Evolutionary conservation across 2,329 filamentous ascomycete genomes (phyloP), one percentile per base, ranked within the genome.

Genomic region (Neonectria coccinea): DNA sequence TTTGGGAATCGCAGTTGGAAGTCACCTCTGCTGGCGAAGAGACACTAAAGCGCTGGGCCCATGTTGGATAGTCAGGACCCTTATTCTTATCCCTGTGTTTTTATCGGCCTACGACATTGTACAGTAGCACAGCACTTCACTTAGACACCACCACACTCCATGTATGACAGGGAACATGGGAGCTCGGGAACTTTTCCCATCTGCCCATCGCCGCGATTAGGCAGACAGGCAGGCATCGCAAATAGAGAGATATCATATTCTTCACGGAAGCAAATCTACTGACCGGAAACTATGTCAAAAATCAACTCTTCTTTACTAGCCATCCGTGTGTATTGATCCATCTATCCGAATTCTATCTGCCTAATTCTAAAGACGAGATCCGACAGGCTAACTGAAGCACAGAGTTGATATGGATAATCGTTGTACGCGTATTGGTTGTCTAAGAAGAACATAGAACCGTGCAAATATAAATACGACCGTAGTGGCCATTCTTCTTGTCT

Each of bases 141-240:
- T 55, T 73, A 68, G 64, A 71, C 60, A 66, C 33, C 55, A 66
- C 63, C 45, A 59, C 59, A 66, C 63, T 66, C 52, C 53, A 36
- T 54, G 20, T 54, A 55, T 44, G 55, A 48, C 50, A 39, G 45
- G 45, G 42, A 62, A 42, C 41, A 45, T 29, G 25, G 42, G 29
- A 36, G 12, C n/a, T 25, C 45, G n/a, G n/a, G 31, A n/a, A 39
- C n/a, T 33, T 16, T 45, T 50, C 44, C 44, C 42, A 55, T 53
- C 51, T 42, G 18, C 18, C 39, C 29, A 39, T 20, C 47, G 29
- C 29, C 39, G 42, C 44, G 25, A 31, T 44, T 36, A 42, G 33
- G 22, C 44, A 55, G 36, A 36, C 4, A 18, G 14, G 27, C 56
- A 50, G 57, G 47, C 47, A 61, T 52, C 53, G 41, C 39, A 61